phyloP scores from a whole-genome alignment of 768 basidiomycete species.

The Lactifluus subvellereus region DNA sequence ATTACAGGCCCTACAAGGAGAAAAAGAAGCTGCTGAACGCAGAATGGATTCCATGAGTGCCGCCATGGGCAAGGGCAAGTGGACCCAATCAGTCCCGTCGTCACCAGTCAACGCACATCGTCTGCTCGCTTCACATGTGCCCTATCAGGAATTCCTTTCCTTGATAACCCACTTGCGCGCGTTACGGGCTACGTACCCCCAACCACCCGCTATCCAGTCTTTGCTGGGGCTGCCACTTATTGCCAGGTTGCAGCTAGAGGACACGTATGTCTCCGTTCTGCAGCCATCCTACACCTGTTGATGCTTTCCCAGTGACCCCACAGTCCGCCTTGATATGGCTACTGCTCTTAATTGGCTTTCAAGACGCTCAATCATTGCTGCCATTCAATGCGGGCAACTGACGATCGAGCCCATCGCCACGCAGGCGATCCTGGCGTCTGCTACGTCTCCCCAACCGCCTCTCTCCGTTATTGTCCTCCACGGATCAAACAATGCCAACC shows the following conservation, averaged over 20 bases:
- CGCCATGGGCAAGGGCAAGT: constrained; percentile 65
- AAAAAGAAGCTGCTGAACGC: constrained; percentile 57
- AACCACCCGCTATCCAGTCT: constrained; percentile 63
- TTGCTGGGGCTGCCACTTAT: constrained; percentile 77
- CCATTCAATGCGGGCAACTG: constrained; percentile 83
- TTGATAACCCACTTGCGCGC: constrained; percentile 75
- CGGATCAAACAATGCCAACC: constrained; percentile 40
- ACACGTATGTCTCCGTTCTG: constrained; percentile 63
- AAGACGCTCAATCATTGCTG: constrained; percentile 72
- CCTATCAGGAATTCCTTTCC: constrained; percentile 73
- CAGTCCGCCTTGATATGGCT: constrained; percentile 87
- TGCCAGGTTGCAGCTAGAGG: constrained; percentile 67
- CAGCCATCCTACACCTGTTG: constrained; percentile 21
- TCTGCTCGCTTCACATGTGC: constrained; percentile 61
- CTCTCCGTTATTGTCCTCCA: constrained; percentile 32
- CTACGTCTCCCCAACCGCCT: constrained; percentile 34
- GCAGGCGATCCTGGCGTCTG: constrained; percentile 51
- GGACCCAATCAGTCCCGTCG: constrained; percentile 41
- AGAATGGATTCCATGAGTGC: constrained; percentile 44
- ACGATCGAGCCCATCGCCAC: constrained; percentile 81
- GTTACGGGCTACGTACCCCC: constrained; percentile 54
- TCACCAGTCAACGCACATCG: constrained; percentile 32
- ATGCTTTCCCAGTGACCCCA: constrained; percentile 64
- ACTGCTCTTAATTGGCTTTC: constrained; percentile 94
- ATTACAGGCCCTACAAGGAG: constrained; percentile 67